Evolutionary conservation across 257 asterid species (phyloP).

Genomic region (Solanum tacnaense): DNA sequence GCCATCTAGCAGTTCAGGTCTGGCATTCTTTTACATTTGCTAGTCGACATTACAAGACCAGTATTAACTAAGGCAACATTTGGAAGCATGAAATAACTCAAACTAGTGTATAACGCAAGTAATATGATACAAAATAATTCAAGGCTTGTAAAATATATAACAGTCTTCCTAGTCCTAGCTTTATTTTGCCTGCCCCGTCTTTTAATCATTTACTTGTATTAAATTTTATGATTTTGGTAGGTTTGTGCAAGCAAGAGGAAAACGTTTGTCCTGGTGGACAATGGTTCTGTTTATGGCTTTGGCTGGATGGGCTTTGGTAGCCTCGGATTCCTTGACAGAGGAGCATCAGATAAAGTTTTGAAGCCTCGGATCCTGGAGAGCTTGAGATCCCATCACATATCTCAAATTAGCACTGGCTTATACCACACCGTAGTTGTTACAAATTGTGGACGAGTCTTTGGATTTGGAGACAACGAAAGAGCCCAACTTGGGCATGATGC

Average conservation of each 20-base stretch:
- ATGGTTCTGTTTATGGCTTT: constrained; percentile 63
- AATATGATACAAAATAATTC: background rate
- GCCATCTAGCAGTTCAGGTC: constrained; percentile 73
- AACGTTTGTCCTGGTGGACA: constrained; percentile 55
- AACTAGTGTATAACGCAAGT: background rate
- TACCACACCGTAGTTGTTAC: constrained; percentile 72
- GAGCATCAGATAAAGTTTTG: constrained; percentile 42
- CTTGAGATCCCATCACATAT: constrained; percentile 45
- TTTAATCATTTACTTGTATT: background rate
- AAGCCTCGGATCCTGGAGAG: constrained; percentile 52
- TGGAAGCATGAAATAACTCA: background rate
- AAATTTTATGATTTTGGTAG: constrained; percentile 8
- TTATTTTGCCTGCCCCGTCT: background rate
- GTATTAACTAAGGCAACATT: background rate
- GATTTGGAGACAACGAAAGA: constrained; percentile 83
- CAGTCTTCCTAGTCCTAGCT: background rate
- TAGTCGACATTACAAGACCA: background rate
- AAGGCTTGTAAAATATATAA: background rate
- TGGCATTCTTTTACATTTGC: background rate
- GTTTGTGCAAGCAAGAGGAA: constrained; percentile 85
- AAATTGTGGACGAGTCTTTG: constrained; percentile 43
- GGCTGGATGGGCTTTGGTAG: constrained; percentile 92
- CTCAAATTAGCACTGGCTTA: constrained; percentile 85
- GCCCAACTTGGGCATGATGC: constrained; percentile 75
- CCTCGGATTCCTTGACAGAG: constrained; percentile 63